Base-by-base conservation (phyloP, 2,329 filamentous ascomycete genomes). In the Fusarium euwallaceae region DNA sequence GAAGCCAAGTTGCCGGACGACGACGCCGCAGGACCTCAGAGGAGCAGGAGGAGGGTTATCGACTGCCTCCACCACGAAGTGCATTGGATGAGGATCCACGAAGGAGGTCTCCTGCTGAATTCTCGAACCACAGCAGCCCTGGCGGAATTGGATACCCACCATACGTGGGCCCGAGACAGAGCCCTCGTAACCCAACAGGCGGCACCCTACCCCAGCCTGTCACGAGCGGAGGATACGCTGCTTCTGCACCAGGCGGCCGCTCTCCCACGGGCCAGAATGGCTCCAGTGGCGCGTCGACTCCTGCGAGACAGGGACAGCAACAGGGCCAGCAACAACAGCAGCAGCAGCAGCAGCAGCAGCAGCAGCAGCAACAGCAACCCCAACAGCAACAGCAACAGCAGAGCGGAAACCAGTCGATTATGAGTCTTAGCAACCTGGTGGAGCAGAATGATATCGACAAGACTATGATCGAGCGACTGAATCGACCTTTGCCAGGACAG, bases 401-500 rank as follows among this genome's bases (percentile, higher is more conserved):
- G 65, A 75, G 76, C 60, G 77, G 74, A 36, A 74, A 79, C 16
- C 64, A 78, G 12, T 88, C 87, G n/a, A 84, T 88, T 24, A 89
- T 89, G 87, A 89, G 86, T 75, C 76, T 88, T 45, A 87, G 85
- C 77, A 88, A 87, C 67, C 80, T 88, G 70, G 86, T 89, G 78
- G 87, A 86, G 32, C 85, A 84, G 75, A 86, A 83, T 74, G 88
- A 90, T 66, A 89, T 90, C 67, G 89, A 90, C 75, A 84, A 85
- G 74, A 85, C 82, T 69, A 90, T 90, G 89, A 83, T 90, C 66
- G 85, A 86, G 43, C 85, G 87, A 41, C 78, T 90, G 61, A 87
- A 89, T 71, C 82, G 85, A 56, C 77, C 81, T 37, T 56, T 20
- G 27, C 74, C 68, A 51, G 66, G 69, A 63, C 70, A 65, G 51